A percentile compares a stretch with the other conserved stretches of the same genome.
Conservation (phyloP, 2,329 filamentous ascomycete species). For the Trichophyton verrucosum region DNA sequence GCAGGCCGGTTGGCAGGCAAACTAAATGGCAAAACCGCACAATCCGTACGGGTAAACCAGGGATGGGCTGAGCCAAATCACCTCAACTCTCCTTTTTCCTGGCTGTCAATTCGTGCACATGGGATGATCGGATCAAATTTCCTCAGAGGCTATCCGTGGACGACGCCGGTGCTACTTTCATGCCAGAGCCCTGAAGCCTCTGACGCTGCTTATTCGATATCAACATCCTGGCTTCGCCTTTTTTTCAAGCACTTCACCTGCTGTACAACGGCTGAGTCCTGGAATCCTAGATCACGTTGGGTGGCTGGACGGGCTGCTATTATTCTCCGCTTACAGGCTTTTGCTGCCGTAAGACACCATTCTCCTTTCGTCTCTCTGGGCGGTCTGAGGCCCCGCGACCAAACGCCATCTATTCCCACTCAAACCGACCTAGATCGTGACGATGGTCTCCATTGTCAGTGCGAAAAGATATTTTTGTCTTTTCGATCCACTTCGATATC, state of each 20-base stretch:
- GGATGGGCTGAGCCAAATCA: too few species aligned
- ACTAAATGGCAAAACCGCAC: too few species aligned
- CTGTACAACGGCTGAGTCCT: not conserved
- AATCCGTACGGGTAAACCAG: too few species aligned
- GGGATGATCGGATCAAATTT: not conserved
- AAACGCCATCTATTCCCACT: not conserved
- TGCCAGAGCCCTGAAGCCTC: not conserved
- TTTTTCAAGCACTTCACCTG: not conserved
- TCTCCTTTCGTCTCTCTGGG: not conserved
- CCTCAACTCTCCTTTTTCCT: not conserved
- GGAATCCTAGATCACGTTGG: not conserved
- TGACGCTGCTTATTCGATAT: not conserved
- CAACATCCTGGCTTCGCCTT: not conserved
- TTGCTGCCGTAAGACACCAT: not conserved
- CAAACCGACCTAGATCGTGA: not conserved
- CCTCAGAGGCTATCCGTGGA: not conserved
- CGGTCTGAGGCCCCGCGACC: not conserved
- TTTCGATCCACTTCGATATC: not conserved
- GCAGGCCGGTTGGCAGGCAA: too few species aligned
- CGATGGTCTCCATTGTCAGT: not conserved
- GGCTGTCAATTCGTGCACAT: conserved; percentile 1
- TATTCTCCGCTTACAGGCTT: not conserved
- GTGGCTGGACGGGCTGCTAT: not conserved
- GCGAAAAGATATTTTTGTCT: not conserved
- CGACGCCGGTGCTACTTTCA: not conserved